These are phyloP conservation scores for Penicillium silybi DNA, from an alignment of 495 filamentous ascomycete genomes.

Conservation along the genomic window DNA sequence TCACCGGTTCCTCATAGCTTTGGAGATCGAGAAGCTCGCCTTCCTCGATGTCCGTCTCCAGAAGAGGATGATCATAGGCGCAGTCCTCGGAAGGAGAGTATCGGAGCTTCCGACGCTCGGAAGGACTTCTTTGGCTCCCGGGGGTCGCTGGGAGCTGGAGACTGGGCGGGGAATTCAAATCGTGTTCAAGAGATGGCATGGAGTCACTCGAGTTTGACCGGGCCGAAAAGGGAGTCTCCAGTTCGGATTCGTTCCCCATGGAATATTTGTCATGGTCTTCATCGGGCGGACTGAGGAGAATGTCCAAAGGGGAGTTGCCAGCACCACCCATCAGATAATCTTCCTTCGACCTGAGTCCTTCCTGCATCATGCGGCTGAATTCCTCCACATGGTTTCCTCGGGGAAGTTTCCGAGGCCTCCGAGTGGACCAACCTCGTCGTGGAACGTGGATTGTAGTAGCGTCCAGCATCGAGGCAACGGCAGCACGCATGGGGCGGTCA, in stretches of 20 bases:
- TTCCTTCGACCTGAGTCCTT: constrained; percentile 33
- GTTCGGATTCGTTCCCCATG: constrained; percentile 35
- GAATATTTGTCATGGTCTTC: constrained; percentile 34
- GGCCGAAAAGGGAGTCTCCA: constrained; percentile 37
- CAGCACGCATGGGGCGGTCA: constrained; percentile 32
- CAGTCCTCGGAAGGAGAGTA: constrained; percentile 51
- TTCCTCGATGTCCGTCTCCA: constrained; percentile 36
- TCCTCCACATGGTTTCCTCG: constrained; percentile 43
- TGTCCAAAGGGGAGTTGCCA: constrained; percentile 35
- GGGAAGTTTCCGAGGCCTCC: constrained; percentile 35
- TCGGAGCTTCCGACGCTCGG: constrained; percentile 38
- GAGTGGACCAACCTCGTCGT: constrained; percentile 29
- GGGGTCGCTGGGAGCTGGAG: constrained; percentile 33
- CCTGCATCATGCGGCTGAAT: constrained; percentile 42
- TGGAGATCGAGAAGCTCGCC: constrained; percentile 24
- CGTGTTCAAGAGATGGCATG: constrained; percentile 57
- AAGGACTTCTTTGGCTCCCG: constrained; percentile 34
- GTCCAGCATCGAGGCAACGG: constrained; percentile 41
- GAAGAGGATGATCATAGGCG: constrained; percentile 53
- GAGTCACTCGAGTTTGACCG: constrained; percentile 58
- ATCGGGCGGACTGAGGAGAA: constrained; percentile 46
- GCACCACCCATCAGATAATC: constrained; percentile 27
- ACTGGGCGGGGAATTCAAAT: constrained; percentile 46
- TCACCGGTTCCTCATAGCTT: constrained; percentile 14
- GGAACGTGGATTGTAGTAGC: constrained; percentile 44